Base-by-base conservation (phyloP, 768 basidiomycete genomes). In the Mycena rosella region DNA sequence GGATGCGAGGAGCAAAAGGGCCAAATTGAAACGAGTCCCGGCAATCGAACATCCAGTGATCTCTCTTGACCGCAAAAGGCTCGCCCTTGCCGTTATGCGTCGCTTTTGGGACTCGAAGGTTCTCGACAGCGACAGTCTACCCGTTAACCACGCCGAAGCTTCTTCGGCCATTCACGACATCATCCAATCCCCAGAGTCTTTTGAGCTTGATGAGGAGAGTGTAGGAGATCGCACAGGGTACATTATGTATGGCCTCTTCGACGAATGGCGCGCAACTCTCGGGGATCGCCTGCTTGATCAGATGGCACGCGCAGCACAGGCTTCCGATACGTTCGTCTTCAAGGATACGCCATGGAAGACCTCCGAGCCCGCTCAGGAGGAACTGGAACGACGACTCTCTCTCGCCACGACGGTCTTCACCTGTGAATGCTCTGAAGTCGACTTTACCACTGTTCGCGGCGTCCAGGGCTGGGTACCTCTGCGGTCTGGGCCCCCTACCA, bases 351-450 rank as follows among this genome's bases (percentile, higher is more conserved):
- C 9, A 22, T 56, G 26, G 15, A 42, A 26, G 13, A 42, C 27
- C 24, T 58, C 56, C 13, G 29, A 45, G 18, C 11, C 56, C 22
- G 24, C 29, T 45, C 15, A 10, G 9, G 18, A 58, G 27, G 20
- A 44, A 38, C 30, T 32, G 36, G 26, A 30, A 9, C 56, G 15
- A 32, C 58, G 32, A 48, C 58, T 59, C n/a, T 24, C 58, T 30
- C 58, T 59, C 10, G 58, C 58, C 30, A 59, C n/a, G 26, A 47
- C 45, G 45, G 45, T 48, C n/a, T 59, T 59, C 45, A 34, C 47
- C n/a, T 59, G 32, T 17, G 45, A 48, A 48, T 59, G 45, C 26
- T 48, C 58, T 34, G n/a, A 38, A 13, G 13, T 24, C 26, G 24
- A 44, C 24, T 2, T 42, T n/a, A n/a, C n/a, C n/a, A n/a, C n/a